These are phyloP conservation scores for Leccinum boreale DNA, from an alignment of 768 basidiomycete genomes.

Conservation along the genomic window DNA sequence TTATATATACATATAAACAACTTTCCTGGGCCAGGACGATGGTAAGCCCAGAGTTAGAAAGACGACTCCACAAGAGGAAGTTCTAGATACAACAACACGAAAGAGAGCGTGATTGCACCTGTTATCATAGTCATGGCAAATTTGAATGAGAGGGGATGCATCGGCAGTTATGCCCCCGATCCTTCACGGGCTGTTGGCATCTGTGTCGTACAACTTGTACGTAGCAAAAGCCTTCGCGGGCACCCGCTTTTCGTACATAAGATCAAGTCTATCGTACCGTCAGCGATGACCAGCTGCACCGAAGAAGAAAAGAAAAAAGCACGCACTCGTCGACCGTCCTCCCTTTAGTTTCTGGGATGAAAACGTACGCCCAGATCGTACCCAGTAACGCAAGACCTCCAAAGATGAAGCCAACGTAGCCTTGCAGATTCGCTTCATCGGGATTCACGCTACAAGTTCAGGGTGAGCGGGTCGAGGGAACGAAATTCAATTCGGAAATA, in stretches of 20 bases:
- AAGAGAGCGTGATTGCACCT: too few species aligned
- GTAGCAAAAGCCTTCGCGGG: too few species aligned
- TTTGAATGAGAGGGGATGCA: too few species aligned
- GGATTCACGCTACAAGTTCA: constrained; percentile 22
- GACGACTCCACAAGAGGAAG: too few species aligned
- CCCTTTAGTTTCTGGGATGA: constrained; percentile 26
- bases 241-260: too few species aligned
- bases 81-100: too few species aligned
- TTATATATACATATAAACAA: too few species aligned
- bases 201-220: constrained; percentile 10
- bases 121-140: too few species aligned
- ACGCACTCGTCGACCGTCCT: constrained; percentile 32
- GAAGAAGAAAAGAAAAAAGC: neutral
- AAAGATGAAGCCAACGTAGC: constrained; percentile 29
- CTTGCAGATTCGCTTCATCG: constrained; percentile 24
- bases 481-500: neutral
- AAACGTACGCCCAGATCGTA: constrained; percentile 25
- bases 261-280: constrained; percentile 12
- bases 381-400: constrained; percentile 22
- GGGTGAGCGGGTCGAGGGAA: neutral
- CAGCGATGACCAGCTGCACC: neutral
- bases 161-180: neutral
- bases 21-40: too few species aligned
- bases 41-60: too few species aligned
- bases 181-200: neutral